Conservation (phyloP, 768 basidiomycete species). For the Cyclocybe aegerita region DNA sequence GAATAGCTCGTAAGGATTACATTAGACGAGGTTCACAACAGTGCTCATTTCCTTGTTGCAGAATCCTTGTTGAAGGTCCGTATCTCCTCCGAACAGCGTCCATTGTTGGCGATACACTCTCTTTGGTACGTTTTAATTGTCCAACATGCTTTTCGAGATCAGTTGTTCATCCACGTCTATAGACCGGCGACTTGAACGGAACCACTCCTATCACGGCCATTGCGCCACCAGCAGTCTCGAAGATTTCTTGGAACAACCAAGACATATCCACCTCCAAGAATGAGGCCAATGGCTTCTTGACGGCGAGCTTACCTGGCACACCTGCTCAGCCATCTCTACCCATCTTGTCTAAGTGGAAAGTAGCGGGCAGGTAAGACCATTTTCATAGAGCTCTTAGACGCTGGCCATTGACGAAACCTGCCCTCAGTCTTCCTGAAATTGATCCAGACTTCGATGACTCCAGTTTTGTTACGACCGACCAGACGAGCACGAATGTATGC, state of each 20-base stretch:
- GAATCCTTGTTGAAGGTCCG: constrained; percentile 50
- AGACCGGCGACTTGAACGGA: constrained; percentile 51
- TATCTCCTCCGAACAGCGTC: constrained; percentile 52
- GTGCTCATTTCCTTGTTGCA: constrained; percentile 7
- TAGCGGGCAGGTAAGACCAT: constrained; percentile 37
- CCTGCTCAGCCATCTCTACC: constrained; percentile 27
- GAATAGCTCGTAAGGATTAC: constrained; percentile 35
- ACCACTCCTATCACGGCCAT: constrained; percentile 44
- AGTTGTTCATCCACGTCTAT: neutral
- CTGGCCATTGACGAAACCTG: neutral
- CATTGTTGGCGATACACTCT: constrained; percentile 34
- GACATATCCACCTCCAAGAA: constrained; percentile 23
- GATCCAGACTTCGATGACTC: constrained; percentile 47
- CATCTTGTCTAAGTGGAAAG: constrained; percentile 42
- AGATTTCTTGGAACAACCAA: constrained; percentile 42
- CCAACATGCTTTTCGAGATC: neutral
- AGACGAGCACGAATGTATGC: constrained; percentile 45
- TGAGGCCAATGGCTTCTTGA: constrained; percentile 25
- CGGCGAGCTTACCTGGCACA: constrained; percentile 19
- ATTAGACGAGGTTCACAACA: neutral
- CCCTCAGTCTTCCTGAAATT: constrained; percentile 49
- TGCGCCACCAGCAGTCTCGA: constrained; percentile 34
- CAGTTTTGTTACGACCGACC: constrained; percentile 39
- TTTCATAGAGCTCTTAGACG: neutral
- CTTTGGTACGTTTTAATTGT: constrained; percentile 24